Base-by-base conservation (phyloP, 2,329 filamentous ascomycete genomes). In the Tolypocladium cylindrosporum region DNA sequence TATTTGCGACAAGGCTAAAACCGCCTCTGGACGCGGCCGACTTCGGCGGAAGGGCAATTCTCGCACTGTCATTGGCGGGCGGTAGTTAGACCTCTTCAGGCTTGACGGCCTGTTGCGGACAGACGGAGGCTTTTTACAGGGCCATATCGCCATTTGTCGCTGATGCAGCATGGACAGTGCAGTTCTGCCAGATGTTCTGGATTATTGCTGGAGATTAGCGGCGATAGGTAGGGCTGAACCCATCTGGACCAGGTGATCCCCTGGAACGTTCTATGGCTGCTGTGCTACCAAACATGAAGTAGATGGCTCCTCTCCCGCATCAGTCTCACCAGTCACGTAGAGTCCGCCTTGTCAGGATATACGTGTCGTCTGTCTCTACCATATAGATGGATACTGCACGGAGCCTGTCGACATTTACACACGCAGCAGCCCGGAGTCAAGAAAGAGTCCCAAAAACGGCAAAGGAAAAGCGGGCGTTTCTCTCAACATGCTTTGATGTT, bases 1-100 rank as follows among this genome's bases (percentile, higher is more conserved):
- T n/a, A 34, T 34, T 34, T 4, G 24, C 43, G 27, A 9, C 45
- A 8, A 19, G 27, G 27, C 19, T 48, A 31, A 48, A 48, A 24
- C 24, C 42, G 42, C 21, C 42, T 2, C 13, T 3, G 24, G 7
- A 19, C 45, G 2, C 24, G 60, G 62, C 63, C 63, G 63, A 63
- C 62, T 61, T 64, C 62, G 63, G 63, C 62, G 48, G 55, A 54
- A 41, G 31, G 31, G 42, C 51, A 57, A 54, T 58, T 57, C 56
- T 37, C 43, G 39, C 37, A 43, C 55, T 41, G 24, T 55, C 21
- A 61, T 60, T 62, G 61, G 61, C 40, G 59, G 55, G 55, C 59
- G 24, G 11, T 39, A 27, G 24, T 31, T 19, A 31, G 21, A 34
- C 31, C n/a, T 36, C 43, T 36, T 11, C 11, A 11, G 36, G 36